These are phyloP conservation scores for Leishmania amazonensis DNA, from an alignment of 208 protist species.

Conservation along the genomic window DNA sequence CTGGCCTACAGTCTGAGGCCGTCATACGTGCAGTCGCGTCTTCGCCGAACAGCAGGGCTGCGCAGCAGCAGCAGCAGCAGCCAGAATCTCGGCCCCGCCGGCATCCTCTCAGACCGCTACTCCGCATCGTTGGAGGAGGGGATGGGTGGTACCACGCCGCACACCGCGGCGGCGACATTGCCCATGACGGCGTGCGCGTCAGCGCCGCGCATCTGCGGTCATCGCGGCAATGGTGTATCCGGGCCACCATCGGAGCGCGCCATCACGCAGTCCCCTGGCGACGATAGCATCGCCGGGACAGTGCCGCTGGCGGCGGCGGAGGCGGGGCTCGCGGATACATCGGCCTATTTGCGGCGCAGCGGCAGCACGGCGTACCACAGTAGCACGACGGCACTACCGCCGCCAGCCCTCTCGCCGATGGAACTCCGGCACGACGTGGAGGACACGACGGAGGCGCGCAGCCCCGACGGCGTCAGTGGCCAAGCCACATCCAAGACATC, in stretches of 20 bases:
- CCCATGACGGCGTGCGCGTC: background rate
- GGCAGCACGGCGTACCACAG: background rate
- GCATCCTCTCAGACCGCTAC: conserved; percentile 1
- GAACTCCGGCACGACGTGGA: background rate
- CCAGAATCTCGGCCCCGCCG: background rate
- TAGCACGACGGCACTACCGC: background rate
- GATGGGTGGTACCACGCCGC: conserved; percentile 1
- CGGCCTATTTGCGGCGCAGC: background rate
- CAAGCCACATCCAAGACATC: background rate
- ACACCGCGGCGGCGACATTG: conserved; percentile 1
- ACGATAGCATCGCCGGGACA: background rate
- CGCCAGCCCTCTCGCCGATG: background rate
- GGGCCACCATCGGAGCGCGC: conserved; percentile 7
- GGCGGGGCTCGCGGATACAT: background rate
- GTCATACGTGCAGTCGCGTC: conserved; percentile 31
- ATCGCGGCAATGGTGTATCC: background rate
- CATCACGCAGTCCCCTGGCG: conserved; percentile 1
- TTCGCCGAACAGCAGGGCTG: background rate
- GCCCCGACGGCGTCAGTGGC: background rate
- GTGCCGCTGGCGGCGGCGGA: background rate
- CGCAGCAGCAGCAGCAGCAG: background rate
- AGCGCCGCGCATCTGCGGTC: background rate
- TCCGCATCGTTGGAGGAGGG: background rate
- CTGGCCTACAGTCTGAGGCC: conserved; percentile 51
- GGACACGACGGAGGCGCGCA: background rate